Conservation (phyloP, 768 basidiomycete species). For the Tylopilus balloui region DNA sequence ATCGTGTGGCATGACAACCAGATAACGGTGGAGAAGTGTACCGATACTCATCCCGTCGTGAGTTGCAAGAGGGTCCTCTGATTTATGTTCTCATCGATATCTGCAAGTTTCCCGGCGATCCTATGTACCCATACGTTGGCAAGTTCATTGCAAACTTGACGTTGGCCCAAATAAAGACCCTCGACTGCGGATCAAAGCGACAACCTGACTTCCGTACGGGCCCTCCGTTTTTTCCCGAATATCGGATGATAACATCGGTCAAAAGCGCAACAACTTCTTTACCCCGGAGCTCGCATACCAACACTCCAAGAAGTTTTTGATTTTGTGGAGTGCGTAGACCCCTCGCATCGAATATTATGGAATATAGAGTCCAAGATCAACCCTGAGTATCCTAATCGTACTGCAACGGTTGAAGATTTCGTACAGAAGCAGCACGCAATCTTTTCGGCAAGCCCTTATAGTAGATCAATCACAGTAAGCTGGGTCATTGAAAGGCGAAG, state of each 20-base stretch:
- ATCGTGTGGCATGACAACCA: slow-evolving; percentile 80
- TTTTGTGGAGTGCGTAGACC: slow-evolving; percentile 71
- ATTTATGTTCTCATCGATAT: neutral
- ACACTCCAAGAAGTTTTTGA: slow-evolving; percentile 72
- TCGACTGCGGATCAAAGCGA: slow-evolving; percentile 75
- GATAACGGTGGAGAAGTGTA: slow-evolving; percentile 60
- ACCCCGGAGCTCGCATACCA: slow-evolving; percentile 66
- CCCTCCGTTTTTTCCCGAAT: neutral
- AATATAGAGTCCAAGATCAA: slow-evolving; percentile 81
- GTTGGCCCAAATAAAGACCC: slow-evolving; percentile 69
- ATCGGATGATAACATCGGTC: neutral
- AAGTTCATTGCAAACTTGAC: slow-evolving; percentile 75
- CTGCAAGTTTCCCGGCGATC: slow-evolving; percentile 50
- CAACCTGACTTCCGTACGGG: slow-evolving; percentile 53
- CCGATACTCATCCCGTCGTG: slow-evolving; percentile 63
- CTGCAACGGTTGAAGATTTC: slow-evolving; percentile 53
- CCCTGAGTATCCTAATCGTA: slow-evolving; percentile 47
- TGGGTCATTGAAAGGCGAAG: neutral
- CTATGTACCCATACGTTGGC: slow-evolving; percentile 70
- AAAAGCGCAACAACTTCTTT: slow-evolving; percentile 58
- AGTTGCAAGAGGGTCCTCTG: slow-evolving; percentile 14
- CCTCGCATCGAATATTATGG: slow-evolving; percentile 55
- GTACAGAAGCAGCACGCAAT: slow-evolving; percentile 56
- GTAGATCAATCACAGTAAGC: slow-evolving; percentile 58
- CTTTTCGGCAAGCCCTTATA: slow-evolving; percentile 58